Evolutionary conservation across 2,329 filamentous ascomycete genomes (phyloP), one percentile per base, ranked within the genome.

Genomic region (Microdochium paspali): DNA sequence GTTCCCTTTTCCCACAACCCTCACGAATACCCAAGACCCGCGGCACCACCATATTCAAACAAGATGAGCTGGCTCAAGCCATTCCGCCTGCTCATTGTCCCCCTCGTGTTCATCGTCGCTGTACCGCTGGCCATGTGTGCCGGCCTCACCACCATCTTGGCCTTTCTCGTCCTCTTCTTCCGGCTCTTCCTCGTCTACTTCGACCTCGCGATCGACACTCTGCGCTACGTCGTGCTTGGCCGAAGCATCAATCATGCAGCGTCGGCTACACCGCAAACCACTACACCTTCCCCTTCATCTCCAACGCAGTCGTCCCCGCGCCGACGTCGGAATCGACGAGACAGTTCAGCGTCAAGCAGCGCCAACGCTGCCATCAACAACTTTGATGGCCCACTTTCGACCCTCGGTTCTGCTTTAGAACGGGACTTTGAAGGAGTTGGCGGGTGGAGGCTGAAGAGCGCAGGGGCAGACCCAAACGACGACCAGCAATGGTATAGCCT

Each of bases 61-160:
- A 53, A 56, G 50, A 80, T 80, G 77, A 68, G 70, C 42, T 61
- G 76, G 46, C 63, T 79, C 57, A 79, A 73, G 45, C 75, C 77
- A 23, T 61, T 77, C 50, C 74, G 80, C 59, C 66, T 70, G 53
- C 61, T 85, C 44, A 66, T 81, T 46, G 69, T 84, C 46, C 80
- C 81, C n/a, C 72, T 84, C 56, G 67, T 85, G 53, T 71, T 79
- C 57, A 52, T 84, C 52, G 69, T 83, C 56, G 81, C 80, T 21
- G 65, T 85, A 12, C 82, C 83, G 9, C 71, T 86, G 46, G 72
- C 79, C 54, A 59, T 85, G 45, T 75, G 81, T 47, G 83, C 83
- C 46, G 75, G 73, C 52, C 65, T 85, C 52, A 86, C 83, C 26
- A 80, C 82, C 47, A 73, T 71, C 4, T 54, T 85, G 44, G 80